These are phyloP conservation scores for Myxozyma neotropica DNA, from an alignment of 805 yeast species.

Conservation along the genomic window DNA sequence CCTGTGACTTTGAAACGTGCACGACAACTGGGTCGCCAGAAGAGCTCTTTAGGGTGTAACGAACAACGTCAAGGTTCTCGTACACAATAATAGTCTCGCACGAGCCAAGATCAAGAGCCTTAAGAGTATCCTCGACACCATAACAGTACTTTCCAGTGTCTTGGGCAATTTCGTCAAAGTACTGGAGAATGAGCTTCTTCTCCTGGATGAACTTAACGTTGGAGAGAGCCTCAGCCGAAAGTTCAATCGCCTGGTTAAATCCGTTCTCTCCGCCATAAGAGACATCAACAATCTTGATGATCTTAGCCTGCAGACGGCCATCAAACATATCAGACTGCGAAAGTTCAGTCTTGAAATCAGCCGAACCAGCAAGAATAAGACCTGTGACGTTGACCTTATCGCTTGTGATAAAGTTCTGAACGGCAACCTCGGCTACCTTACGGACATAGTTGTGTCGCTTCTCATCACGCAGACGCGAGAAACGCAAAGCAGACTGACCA, in stretches of 20 bases:
- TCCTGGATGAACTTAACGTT: conserved; percentile 98
- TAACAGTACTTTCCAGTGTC: conserved; percentile 98
- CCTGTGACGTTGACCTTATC: conserved; percentile 96
- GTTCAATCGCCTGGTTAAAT: conserved; percentile 97
- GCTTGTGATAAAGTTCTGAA: conserved; percentile 90
- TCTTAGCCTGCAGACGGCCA: conserved; percentile 79
- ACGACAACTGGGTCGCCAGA: conserved; percentile 78
- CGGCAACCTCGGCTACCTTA: conserved; percentile 97
- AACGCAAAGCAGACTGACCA: conserved; percentile 99
- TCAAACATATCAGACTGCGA: conserved; percentile 93
- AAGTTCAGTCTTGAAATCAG: conserved; percentile 96
- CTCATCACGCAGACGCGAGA: conserved; percentile 97
- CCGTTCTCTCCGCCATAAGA: conserved; percentile 99
- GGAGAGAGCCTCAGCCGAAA: conserved; percentile 94
- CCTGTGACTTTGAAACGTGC: conserved; percentile 63
- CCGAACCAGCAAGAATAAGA: conserved; percentile 95
- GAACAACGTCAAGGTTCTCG: conserved; percentile 83
- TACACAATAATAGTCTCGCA: conserved; percentile 89
- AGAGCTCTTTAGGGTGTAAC: conserved; percentile 81
- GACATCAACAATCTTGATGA: conserved; percentile 91
- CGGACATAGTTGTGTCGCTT: conserved; percentile 98
- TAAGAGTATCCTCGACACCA: conserved; percentile 94
- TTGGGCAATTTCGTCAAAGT: conserved; percentile 96
- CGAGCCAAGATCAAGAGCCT: conserved; percentile 95
- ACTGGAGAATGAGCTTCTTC: conserved; percentile 86